These are phyloP conservation scores for Fomitopsis schrenkii DNA, from an alignment of 1,284 basidiomycete species.

Conservation along the genomic window DNA sequence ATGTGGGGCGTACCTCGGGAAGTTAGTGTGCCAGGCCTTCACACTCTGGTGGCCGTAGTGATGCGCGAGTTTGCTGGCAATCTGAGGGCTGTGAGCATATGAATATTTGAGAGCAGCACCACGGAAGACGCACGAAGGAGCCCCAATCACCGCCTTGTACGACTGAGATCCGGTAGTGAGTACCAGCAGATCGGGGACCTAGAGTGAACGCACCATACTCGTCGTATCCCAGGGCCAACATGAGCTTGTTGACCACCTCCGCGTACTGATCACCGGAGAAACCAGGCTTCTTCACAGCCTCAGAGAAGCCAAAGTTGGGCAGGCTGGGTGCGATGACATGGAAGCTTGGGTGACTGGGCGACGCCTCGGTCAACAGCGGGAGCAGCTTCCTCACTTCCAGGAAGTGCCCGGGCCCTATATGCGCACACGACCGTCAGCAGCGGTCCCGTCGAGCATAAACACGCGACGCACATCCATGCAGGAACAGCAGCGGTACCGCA, in stretches of 20 bases:
- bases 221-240: constrained; percentile 20
- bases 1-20: constrained; percentile 16
- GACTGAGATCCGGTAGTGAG: not conserved
- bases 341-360: constrained; percentile 46
- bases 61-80: constrained; percentile 26
- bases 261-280: constrained; percentile 27
- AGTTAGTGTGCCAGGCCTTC: constrained; percentile 28
- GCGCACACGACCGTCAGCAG: not conserved
- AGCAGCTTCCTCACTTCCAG: constrained; percentile 51
- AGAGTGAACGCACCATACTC: constrained; percentile 21
- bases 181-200: not conserved
- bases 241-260: constrained; percentile 15
- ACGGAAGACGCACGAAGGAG: constrained; percentile 1
- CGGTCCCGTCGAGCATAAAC: not conserved
- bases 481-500: constrained; percentile 44
- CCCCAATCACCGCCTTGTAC: constrained; percentile 10
- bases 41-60: constrained; percentile 28
- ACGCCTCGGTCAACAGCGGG: constrained; percentile 40
- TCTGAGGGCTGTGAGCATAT: constrained; percentile 14
- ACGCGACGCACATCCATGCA: constrained; percentile 40
- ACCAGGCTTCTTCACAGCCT: constrained; percentile 35
- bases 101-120: not conserved
- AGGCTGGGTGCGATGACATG: constrained; percentile 52
- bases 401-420: constrained; percentile 57
- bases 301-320: constrained; percentile 55